Conservation (phyloP, 352 stramenopile species). For the Hyaloperonospora arabidopsidis region DNA sequence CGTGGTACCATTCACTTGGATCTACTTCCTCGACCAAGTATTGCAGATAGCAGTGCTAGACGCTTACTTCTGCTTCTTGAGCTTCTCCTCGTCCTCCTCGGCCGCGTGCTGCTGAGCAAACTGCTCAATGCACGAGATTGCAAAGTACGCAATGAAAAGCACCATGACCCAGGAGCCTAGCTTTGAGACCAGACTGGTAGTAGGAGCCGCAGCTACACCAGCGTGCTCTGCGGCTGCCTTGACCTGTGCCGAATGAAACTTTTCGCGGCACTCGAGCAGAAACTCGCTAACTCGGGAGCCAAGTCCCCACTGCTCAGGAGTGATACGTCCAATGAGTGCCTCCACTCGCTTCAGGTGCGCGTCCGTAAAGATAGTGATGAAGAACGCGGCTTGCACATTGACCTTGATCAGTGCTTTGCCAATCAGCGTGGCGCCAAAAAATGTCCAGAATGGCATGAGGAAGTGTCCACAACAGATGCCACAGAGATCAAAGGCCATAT, state of each 20-base stretch:
- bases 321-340: conserved; percentile 73
- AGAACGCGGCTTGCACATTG: conserved; percentile 85
- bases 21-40: not conserved
- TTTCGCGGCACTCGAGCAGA: conserved; percentile 76
- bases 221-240: conserved; percentile 54
- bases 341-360: conserved; percentile 77
- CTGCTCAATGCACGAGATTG: conserved; percentile 86
- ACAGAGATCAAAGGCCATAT: conserved; percentile 92
- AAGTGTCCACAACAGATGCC: conserved; percentile 93
- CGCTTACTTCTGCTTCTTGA: conserved; percentile 66
- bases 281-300: conserved; percentile 79
- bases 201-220: conserved; percentile 30
- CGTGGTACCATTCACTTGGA: not conserved
- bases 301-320: conserved; percentile 63
- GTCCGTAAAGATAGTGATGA: conserved; percentile 89
- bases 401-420: conserved; percentile 91
- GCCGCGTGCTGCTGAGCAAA: conserved; percentile 86
- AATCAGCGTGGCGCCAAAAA: conserved; percentile 91
- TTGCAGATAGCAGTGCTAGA: not conserved
- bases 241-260: conserved; percentile 74
- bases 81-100: conserved; percentile 80
- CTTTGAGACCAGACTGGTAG: conserved; percentile 71
- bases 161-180: conserved; percentile 78
- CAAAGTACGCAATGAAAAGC: conserved; percentile 85
- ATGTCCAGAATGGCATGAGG: conserved; percentile 92